Evolutionary conservation across 2,329 filamentous ascomycete species (phyloP).

Genomic region (Ophiostoma triangulosporum): DNA sequence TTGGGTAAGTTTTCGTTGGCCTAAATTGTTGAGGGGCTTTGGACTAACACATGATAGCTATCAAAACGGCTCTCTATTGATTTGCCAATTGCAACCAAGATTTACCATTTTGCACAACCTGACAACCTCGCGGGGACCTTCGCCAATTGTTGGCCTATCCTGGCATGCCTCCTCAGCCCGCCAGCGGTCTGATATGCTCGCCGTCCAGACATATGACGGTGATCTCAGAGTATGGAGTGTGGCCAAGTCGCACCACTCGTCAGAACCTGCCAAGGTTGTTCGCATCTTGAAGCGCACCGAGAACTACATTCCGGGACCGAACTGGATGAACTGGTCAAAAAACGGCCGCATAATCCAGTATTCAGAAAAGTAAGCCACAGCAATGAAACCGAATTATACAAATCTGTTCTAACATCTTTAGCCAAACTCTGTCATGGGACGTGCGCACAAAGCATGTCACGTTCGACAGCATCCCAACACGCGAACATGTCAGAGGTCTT

Average conservation of each 20-base stretch:
- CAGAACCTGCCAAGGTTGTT: conserved; percentile 75
- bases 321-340: conserved; percentile 98
- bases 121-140: conserved; percentile 70
- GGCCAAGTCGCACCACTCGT: conserved; percentile 59
- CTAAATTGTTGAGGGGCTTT: background rate
- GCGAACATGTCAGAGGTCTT: conserved; percentile 67
- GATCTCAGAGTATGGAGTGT: conserved; percentile 96
- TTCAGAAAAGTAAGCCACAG: conserved; percentile 42
- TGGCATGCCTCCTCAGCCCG: conserved; percentile 96
- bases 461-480: conserved; percentile 74
- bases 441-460: conserved; percentile 96
- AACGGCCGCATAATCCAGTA: conserved; percentile 92
- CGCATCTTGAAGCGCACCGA: conserved; percentile 73
- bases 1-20: conserved; percentile 50
- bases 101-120: conserved; percentile 93
- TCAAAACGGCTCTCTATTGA: conserved; percentile 83
- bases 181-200: conserved; percentile 96
- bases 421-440: conserved; percentile 91
- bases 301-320: conserved; percentile 57
- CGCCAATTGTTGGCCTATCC: conserved; percentile 70
- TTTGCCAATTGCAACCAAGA: conserved; percentile 76
- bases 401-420: conserved; percentile 6
- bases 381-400: background rate
- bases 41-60: conserved; percentile 43
- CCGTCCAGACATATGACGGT: conserved; percentile 80